These are phyloP conservation scores for Cupressus sempervirens DNA, from an alignment of 75 land plant genomes.

Conservation along the genomic window DNA sequence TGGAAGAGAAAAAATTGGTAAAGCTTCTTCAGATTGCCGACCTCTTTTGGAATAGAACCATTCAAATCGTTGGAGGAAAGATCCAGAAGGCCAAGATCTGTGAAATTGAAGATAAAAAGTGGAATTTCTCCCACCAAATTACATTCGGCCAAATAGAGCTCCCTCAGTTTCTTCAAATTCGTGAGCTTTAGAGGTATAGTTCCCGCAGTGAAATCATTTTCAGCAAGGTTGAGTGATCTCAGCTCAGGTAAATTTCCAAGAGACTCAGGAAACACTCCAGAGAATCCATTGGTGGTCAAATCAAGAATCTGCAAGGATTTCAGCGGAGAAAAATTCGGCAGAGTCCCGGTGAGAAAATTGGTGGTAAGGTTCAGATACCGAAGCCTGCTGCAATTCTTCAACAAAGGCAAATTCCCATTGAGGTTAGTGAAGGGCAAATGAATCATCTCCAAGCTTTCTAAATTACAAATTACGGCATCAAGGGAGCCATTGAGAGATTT, in stretches of 20 bases:
- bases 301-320: constrained; percentile 11
- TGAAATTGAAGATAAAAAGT: constrained; percentile 55
- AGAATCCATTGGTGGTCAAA: constrained; percentile 16
- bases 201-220: constrained; percentile 42
- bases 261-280: constrained; percentile 46
- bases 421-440: constrained; percentile 27
- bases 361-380: constrained; percentile 24
- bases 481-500: constrained; percentile 10
- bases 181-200: constrained; percentile 38
- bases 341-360: constrained; percentile 26
- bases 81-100: constrained; percentile 51
- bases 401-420: constrained; percentile 20
- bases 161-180: constrained; percentile 34
- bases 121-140: constrained; percentile 61
- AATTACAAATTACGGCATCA: constrained; percentile 14
- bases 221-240: constrained; percentile 36
- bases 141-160: constrained; percentile 49
- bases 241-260: constrained; percentile 46
- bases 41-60: constrained; percentile 59
- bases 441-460: constrained; percentile 9
- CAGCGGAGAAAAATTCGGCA: constrained; percentile 18
- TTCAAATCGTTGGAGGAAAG: constrained; percentile 42
- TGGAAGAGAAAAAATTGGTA: constrained; percentile 47
- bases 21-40: constrained; percentile 54
- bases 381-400: constrained; percentile 17